phyloP scores from a whole-genome alignment of 345 rosid genomes.

The Pistacia atlantica region DNA sequence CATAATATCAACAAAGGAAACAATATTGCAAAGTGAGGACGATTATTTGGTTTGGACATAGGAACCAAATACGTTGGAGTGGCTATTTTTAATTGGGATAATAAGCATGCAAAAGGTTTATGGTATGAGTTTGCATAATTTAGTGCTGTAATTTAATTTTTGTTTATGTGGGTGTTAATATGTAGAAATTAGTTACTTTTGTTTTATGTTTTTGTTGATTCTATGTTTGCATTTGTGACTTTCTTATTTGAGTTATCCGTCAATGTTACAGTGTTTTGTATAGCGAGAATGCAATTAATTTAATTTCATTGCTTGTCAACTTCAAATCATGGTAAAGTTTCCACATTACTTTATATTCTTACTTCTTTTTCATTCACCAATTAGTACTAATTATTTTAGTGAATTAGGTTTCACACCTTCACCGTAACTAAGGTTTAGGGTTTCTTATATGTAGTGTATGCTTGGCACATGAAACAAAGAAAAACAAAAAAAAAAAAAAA shows the following conservation, averaged over 20 bases:
- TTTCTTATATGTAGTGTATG: no score
- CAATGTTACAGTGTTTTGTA: conserved; percentile 61
- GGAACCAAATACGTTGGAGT: conserved; percentile 88
- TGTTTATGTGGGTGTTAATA: neutral
- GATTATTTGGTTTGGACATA: conserved; percentile 81
- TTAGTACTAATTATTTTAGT: no score
- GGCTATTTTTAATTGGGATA: conserved; percentile 58
- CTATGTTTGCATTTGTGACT: neutral
- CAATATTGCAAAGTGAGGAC: conserved; percentile 44
- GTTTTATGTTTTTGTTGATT: neutral
- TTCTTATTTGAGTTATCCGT: no score
- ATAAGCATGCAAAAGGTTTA: conserved; percentile 61
- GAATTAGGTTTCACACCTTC: no score
- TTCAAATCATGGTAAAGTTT: no score
- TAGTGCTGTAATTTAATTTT: neutral
- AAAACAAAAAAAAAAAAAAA: no score
- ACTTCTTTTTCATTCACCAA: no score
- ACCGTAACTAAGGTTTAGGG: no score
- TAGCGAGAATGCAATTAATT: conserved; percentile 60
- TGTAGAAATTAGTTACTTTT: neutral
- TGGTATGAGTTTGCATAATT: conserved; percentile 40
- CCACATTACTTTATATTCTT: no score
- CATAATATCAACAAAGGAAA: no score
- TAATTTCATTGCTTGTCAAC: conserved; percentile 40
- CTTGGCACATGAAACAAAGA: no score